A percentile compares a stretch with the other conserved stretches of the same genome.
Conservation (phyloP, 2,329 filamentous ascomycete species). For the Aspergillus japonicus region DNA sequence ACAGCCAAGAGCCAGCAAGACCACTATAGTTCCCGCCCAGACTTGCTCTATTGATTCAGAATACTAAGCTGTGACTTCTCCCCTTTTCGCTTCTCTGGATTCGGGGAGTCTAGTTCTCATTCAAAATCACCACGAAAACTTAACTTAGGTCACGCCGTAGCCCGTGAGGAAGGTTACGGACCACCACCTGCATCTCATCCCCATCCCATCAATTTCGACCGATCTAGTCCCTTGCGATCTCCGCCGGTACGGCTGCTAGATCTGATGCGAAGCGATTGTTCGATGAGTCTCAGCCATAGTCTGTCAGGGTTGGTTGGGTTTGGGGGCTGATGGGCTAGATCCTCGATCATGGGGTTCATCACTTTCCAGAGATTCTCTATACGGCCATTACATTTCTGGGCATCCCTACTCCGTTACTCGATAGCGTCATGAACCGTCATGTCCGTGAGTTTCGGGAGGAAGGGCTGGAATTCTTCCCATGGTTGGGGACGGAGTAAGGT, state of each 20-base stretch:
- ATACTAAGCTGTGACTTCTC: too few species aligned
- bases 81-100: too few species aligned
- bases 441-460: not conserved
- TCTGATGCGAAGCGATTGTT: not conserved
- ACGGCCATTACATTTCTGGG: not conserved
- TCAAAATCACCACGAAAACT: too few species aligned
- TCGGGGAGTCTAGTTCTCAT: too few species aligned
- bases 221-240: constrained; percentile 6
- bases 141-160: not conserved
- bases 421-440: constrained; percentile 16
- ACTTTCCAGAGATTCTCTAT: not conserved
- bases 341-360: not conserved
- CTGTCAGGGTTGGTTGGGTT: too few species aligned
- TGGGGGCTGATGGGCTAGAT: not conserved
- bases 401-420: not conserved
- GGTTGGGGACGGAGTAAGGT: not conserved
- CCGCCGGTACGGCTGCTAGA: not conserved
- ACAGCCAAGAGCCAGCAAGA: too few species aligned
- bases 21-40: too few species aligned
- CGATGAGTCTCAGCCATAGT: not conserved
- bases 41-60: too few species aligned
- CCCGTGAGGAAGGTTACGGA: not conserved
- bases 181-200: not conserved
- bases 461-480: not conserved
- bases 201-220: not conserved